Conservation (phyloP, 305 asterid species). For the Vinca major region DNA sequence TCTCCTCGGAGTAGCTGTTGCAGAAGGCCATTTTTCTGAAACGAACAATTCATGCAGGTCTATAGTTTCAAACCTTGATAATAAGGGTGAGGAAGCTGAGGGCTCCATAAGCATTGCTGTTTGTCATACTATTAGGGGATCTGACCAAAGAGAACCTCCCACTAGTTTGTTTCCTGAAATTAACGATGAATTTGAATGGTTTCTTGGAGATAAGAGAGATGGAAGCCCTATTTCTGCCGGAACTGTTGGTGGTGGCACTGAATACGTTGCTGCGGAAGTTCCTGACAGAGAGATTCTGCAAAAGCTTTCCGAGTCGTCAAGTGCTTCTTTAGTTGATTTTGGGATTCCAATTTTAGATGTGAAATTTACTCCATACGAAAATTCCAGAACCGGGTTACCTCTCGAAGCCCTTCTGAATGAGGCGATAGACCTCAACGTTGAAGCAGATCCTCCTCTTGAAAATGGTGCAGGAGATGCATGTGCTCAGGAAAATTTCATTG, state of each 20-base stretch:
- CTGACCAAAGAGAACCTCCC: slow-evolving; percentile 16
- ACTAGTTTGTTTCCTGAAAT: slow-evolving; percentile 13
- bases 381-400: slow-evolving; percentile 23
- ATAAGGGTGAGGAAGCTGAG: slow-evolving; percentile 7
- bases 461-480: slow-evolving; percentile 12
- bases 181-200: slow-evolving; percentile 15
- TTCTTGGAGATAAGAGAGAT: slow-evolving; percentile 14
- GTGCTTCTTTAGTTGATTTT: slow-evolving; percentile 33
- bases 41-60: slow-evolving; percentile 14
- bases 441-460: slow-evolving; percentile 17
- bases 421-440: slow-evolving; percentile 18
- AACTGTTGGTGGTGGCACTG: slow-evolving; percentile 12
- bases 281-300: slow-evolving; percentile 11
- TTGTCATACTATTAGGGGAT: slow-evolving; percentile 13
- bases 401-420: slow-evolving; percentile 59
- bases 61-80: slow-evolving; percentile 14
- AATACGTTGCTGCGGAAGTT: slow-evolving; percentile 17
- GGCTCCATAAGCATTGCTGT: slow-evolving; percentile 8
- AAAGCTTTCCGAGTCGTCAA: slow-evolving; percentile 20
- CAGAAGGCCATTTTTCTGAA: slow-evolving; percentile 13
- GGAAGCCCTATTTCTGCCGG: slow-evolving; percentile 17
- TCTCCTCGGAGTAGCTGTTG: not conserved
- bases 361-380: slow-evolving; percentile 35
- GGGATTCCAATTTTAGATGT: slow-evolving; percentile 63
- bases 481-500: slow-evolving; percentile 20